A percentile compares a stretch with the other conserved stretches of the same genome.
phyloP scores from a whole-genome alignment of 208 protist species.

The Acanthamoeba healyi region DNA sequence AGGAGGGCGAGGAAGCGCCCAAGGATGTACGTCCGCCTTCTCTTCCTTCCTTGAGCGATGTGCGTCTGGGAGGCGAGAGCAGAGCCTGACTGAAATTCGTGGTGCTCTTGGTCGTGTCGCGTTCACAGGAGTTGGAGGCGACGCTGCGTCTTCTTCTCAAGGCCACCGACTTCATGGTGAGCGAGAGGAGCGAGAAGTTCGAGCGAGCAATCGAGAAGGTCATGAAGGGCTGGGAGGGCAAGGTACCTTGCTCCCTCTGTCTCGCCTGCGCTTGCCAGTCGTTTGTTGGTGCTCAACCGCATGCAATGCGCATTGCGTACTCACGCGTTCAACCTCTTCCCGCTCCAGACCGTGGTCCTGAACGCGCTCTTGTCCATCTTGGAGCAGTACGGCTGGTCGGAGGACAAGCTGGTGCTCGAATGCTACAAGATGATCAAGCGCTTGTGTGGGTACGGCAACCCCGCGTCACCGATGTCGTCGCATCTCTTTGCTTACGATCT shows the following conservation, averaged over 20 bases:
- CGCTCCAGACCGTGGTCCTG: neutral
- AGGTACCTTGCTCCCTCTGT: neutral
- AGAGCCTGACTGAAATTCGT: no score
- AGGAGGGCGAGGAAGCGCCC: conserved; percentile 8
- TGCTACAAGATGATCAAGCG: conserved; percentile 50
- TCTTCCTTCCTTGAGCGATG: neutral
- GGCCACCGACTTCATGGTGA: conserved; percentile 30
- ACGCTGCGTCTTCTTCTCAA: conserved; percentile 4
- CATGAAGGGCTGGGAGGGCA: conserved; percentile 34
- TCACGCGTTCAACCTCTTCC: no score
- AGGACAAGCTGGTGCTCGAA: conserved; percentile 9
- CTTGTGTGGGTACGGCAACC: neutral
- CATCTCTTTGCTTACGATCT: no score
- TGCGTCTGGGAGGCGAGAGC: no score
- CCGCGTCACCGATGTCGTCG: neutral
- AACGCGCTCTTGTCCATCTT: conserved; percentile 1
- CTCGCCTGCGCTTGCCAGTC: no score
- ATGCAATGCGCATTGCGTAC: no score
- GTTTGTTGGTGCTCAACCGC: no score
- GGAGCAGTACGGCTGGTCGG: conserved; percentile 24
- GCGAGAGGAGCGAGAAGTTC: conserved; percentile 30
- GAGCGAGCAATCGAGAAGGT: conserved; percentile 41
- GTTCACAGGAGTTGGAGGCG: neutral
- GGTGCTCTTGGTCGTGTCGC: neutral
- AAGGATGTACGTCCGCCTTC: neutral